These are phyloP conservation scores for Nothomitra cinnamomea DNA, from an alignment of 2,329 filamentous ascomycete species.

Conservation along the genomic window DNA sequence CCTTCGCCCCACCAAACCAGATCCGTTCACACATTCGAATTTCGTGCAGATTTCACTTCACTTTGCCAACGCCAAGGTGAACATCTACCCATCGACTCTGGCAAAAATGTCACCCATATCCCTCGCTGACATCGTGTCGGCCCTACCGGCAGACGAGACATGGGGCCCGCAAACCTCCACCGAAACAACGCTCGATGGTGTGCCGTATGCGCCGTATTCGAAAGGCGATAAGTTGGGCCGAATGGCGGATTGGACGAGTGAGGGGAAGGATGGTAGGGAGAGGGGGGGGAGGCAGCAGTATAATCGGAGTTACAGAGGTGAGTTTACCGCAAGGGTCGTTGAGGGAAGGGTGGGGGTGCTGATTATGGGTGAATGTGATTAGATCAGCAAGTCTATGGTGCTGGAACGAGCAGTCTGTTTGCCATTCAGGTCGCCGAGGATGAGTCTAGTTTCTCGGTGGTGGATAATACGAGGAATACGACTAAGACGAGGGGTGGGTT, in stretches of 20 bases:
- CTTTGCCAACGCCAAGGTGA: background rate
- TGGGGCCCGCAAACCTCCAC: constrained; percentile 76
- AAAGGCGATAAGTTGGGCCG: constrained; percentile 97
- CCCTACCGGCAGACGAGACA: constrained; percentile 56
- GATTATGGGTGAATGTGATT: constrained; percentile 8
- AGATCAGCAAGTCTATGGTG: constrained; percentile 96
- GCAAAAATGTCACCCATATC: constrained; percentile 34
- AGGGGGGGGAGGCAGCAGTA: constrained; percentile 75
- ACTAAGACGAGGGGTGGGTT: constrained; percentile 73
- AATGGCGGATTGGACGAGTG: constrained; percentile 95
- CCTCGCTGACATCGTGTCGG: constrained; percentile 49
- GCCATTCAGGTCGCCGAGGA: constrained; percentile 85
- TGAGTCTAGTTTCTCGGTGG: constrained; percentile 93
- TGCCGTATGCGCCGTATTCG: constrained; percentile 94
- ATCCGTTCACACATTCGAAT: too few relatives aligned
- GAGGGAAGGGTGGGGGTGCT: too few relatives aligned
- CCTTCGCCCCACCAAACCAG: too few relatives aligned
- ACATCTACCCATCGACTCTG: background rate
- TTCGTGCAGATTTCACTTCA: too few relatives aligned
- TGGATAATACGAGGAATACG: constrained; percentile 83
- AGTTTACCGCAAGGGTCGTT: constrained; percentile 10
- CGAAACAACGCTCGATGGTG: constrained; percentile 82
- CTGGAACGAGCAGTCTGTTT: constrained; percentile 73
- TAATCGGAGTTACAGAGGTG: constrained; percentile 85
- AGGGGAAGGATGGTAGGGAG: constrained; percentile 60